These are phyloP conservation scores for Lepidium campestre DNA, from an alignment of 441 rosid genomes.

Conservation along the genomic window DNA sequence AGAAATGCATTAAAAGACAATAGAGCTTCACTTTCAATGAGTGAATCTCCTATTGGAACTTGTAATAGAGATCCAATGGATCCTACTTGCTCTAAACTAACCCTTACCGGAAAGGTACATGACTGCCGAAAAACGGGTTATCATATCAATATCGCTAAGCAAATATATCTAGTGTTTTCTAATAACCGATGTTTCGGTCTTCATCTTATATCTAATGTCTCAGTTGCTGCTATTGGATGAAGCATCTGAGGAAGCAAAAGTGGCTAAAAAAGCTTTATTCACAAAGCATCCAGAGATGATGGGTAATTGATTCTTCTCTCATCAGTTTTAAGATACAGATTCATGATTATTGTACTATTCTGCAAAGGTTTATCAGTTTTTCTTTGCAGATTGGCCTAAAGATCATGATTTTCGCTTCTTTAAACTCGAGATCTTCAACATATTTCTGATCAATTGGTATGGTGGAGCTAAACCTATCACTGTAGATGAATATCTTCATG, in stretches of 20 bases:
- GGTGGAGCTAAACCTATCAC: conserved; percentile 87
- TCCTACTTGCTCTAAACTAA: conserved; percentile 81
- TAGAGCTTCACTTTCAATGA: conserved; percentile 67
- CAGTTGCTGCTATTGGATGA: conserved; percentile 49
- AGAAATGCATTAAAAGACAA: conserved; percentile 63
- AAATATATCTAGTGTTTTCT: not conserved
- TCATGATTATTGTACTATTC: not conserved
- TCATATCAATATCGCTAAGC: not conserved
- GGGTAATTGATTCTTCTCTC: conserved; percentile 32
- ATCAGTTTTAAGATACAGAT: not conserved
- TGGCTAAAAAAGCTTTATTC: conserved; percentile 55
- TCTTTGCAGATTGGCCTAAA: conserved; percentile 67
- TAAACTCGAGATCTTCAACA: conserved; percentile 58
- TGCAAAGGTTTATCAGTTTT: not conserved
- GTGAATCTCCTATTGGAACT: conserved; percentile 89
- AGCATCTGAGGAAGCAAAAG: conserved; percentile 48
- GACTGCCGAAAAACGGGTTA: not conserved
- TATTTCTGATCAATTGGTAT: conserved; percentile 83
- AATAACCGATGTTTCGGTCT: not conserved
- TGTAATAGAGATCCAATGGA: conserved; percentile 82
- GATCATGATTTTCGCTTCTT: conserved; percentile 64
- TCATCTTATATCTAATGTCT: not conserved
- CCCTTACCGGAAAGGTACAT: conserved; percentile 78
- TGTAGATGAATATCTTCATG: conserved; percentile 60
- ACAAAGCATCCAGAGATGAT: conserved; percentile 85